Percentiles rank a stretch among this genome's conserved stretches.
Evolutionary conservation across 805 yeast genomes (phyloP).

Genomic region (Lipomyces sp.): DNA sequence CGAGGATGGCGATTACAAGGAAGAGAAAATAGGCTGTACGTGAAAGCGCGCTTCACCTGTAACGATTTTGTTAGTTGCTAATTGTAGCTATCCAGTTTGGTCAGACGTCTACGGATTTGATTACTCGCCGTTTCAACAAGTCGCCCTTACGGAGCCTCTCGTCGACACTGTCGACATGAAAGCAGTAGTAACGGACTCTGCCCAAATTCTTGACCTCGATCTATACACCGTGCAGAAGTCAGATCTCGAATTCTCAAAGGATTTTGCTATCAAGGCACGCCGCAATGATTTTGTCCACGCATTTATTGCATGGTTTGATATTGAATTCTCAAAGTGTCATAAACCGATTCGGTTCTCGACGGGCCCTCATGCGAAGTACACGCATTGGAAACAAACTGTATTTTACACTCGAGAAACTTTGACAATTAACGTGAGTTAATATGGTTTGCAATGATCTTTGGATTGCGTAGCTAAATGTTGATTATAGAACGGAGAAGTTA

Average conservation of each 20-base stretch:
- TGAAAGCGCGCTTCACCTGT: conserved; percentile 32
- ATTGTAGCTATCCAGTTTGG: conserved; percentile 54
- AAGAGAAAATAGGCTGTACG: conserved; percentile 69
- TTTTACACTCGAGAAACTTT: conserved; percentile 85
- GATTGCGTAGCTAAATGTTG: conserved; percentile 37
- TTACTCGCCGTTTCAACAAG: conserved; percentile 83
- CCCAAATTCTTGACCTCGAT: conserved; percentile 78
- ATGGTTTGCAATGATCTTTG: background rate
- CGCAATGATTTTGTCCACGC: conserved; percentile 88
- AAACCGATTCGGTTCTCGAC: conserved; percentile 76
- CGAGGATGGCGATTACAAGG: conserved; percentile 84
- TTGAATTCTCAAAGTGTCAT: conserved; percentile 68
- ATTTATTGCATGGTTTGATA: conserved; percentile 91
- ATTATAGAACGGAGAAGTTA: conserved; percentile 72
- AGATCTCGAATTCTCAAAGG: conserved; percentile 73
- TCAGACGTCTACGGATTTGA: conserved; percentile 93
- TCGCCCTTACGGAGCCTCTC: conserved; percentile 90
- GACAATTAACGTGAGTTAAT: conserved; percentile 42
- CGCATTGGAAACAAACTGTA: conserved; percentile 99
- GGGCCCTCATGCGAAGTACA: conserved; percentile 90
- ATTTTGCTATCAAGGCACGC: conserved; percentile 73
- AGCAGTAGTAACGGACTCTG: conserved; percentile 73
- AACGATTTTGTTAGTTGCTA: background rate
- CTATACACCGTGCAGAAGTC: conserved; percentile 84
- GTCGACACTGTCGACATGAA: conserved; percentile 91